Conservation (phyloP, 2,329 filamentous ascomycete species). For the Aspergillus vadensis region DNA sequence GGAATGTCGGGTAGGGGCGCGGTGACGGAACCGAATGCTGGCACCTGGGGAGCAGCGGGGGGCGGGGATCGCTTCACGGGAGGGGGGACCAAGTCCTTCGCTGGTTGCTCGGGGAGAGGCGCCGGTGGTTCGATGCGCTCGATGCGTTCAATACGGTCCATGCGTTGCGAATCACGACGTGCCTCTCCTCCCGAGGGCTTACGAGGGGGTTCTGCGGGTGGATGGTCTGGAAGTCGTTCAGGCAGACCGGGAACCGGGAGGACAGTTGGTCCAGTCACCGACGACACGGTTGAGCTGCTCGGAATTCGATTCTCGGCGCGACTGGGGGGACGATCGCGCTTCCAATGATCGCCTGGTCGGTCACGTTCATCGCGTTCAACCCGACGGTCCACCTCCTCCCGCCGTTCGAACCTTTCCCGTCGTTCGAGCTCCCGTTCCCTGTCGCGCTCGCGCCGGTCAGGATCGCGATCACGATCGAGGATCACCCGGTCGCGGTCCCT, state of each 20-base stretch:
- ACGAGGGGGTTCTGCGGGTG: slow-evolving; percentile 26
- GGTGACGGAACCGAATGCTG: slow-evolving; percentile 45
- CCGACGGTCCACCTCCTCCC: slow-evolving; percentile 36
- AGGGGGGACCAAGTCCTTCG: slow-evolving; percentile 29
- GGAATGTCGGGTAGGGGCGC: slow-evolving; percentile 29
- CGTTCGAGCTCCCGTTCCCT: slow-evolving; percentile 28
- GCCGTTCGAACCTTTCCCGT: slow-evolving; percentile 34
- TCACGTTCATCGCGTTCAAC: slow-evolving; percentile 35
- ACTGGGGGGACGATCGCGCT: slow-evolving; percentile 42
- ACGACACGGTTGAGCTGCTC: slow-evolving; percentile 26
- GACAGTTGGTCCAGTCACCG: slow-evolving; percentile 15
- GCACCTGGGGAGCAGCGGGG: slow-evolving; percentile 45
- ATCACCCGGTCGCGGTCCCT: slow-evolving; percentile 8
- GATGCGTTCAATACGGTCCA: background rate
- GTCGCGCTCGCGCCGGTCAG: slow-evolving; percentile 38
- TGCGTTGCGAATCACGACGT: slow-evolving; percentile 30
- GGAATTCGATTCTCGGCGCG: slow-evolving; percentile 33
- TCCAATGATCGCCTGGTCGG: slow-evolving; percentile 39
- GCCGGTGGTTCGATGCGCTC: slow-evolving; percentile 31
- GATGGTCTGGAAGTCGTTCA: slow-evolving; percentile 31
- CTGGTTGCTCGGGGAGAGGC: slow-evolving; percentile 27
- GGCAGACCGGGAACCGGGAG: slow-evolving; percentile 17
- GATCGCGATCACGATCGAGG: slow-evolving; percentile 36
- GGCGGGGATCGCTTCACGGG: slow-evolving; percentile 38
- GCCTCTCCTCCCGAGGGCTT: slow-evolving; percentile 30